Evolutionary conservation across 2,329 filamentous ascomycete genomes (phyloP).

Genomic region (Purpureocillium lavendulum): DNA sequence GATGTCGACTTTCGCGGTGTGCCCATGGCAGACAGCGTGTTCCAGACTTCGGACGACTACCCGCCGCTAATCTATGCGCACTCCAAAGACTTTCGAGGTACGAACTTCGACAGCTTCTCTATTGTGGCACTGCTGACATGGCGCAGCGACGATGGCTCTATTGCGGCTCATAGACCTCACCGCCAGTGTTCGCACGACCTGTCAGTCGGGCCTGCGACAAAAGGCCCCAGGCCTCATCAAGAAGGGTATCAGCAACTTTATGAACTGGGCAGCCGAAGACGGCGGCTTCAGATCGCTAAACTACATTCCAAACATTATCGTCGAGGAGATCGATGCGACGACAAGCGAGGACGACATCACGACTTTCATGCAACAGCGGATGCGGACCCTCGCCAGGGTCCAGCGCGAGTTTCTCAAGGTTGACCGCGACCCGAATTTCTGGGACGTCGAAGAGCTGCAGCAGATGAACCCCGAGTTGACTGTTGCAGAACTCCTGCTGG

Average conservation of each 20-base stretch:
- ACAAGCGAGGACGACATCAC: constrained; percentile 21
- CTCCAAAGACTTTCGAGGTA: constrained; percentile 28
- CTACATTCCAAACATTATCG: constrained; percentile 29
- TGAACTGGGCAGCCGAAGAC: constrained; percentile 33
- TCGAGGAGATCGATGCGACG: constrained; percentile 24
- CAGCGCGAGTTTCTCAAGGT: constrained; percentile 26
- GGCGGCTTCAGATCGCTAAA: constrained; percentile 25
- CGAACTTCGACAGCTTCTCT: neutral
- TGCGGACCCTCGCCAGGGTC: constrained; percentile 23
- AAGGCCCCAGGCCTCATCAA: constrained; percentile 24
- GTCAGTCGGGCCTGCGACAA: constrained; percentile 24
- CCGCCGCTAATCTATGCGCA: constrained; percentile 30
- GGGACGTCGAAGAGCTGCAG: constrained; percentile 16
- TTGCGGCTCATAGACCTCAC: constrained; percentile 31
- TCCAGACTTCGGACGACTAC: constrained; percentile 19
- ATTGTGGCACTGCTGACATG: constrained; percentile 7
- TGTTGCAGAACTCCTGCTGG: constrained; percentile 1
- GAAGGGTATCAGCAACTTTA: constrained; percentile 23
- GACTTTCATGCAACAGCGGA: constrained; percentile 23
- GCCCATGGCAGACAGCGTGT: constrained; percentile 27
- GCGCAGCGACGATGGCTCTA: constrained; percentile 29
- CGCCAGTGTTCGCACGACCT: constrained; percentile 19
- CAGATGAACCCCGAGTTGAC: neutral
- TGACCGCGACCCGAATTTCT: constrained; percentile 19
- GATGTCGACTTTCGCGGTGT: constrained; percentile 29